Base-by-base conservation (phyloP, 2,329 filamentous ascomycete genomes). In the Albophoma yamanashiensis region DNA sequence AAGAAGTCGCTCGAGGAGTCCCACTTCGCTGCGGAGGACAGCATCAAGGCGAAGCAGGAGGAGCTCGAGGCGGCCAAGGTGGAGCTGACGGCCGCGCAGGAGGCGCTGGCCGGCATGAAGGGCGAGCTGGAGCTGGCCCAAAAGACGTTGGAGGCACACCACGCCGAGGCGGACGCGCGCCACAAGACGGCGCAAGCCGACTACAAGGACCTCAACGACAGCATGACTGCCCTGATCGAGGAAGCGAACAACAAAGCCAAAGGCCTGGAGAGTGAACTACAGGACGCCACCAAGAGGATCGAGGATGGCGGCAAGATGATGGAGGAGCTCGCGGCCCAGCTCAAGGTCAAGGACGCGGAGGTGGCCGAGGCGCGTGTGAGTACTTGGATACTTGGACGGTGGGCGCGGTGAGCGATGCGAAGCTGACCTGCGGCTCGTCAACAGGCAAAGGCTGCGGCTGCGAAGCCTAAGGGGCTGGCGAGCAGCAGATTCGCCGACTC, bases 301-400 rank as follows among this genome's bases (percentile, higher is more conserved):
- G 75, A 78, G 62, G 78, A 83, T 61, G 75, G 75, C 59, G 74
- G 75, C 63, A 78, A 74, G 71, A 79, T 75, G 71, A 67, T 78
- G 38, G 77, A 78, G 59, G 77, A 82, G 65, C 68, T 81, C 67
- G 76, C 80, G 64, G 80, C 82, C 42, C 81, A 81, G 67, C 74
- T 84, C 64, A 85, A 82, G 74, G 81, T 87, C 58, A 85, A 83
- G 75, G 83, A 87, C 50, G 83, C 84, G 47, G 84, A 87, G 71
- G 75, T 87, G 67, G 82, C 79, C 20, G 84, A 87, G 70, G 82
- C 78, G 60, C 82, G 82, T 76, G 84, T 86, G 57, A 42, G 57
- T 40, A 22, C 5, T 34, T 15, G n/a, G 25, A 22, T n/a, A n/a
- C n/a, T n/a, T n/a, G n/a, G n/a, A n/a, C n/a, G 12, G 25, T 27